Evolutionary conservation across 177 flowering plant species (phyloP), one percentile per base, ranked within the genome.

Genomic region (Vitis hybrid): DNA sequence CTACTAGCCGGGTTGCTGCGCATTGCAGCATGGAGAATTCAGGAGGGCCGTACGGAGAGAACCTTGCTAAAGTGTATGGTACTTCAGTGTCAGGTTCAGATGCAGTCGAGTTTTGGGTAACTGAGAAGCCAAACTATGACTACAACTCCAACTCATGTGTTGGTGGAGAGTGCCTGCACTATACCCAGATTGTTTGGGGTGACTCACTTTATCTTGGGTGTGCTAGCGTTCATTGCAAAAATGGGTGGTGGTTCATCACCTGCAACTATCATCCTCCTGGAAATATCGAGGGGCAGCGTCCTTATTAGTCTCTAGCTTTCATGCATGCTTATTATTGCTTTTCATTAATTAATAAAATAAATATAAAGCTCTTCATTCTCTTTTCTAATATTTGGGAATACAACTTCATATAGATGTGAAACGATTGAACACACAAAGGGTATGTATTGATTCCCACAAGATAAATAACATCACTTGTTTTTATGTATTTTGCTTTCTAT

Each of bases 31-130:
- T 84, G 49, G 63, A 31, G 59, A 84, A 82, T 49, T 84, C 88
- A 0, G 15, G 48, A 0, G 85, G 85, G 15, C 82, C 78, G 1
- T 84, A 80, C 49, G 84, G 87, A 0, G 85, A 82, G 62, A 81
- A 86, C 74, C 60, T 85, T 5, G 84, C 85, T 9, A 58, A 65
- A 58, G 26, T 2, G 26, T 22, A 22, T 22, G 26, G 26, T 22
- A 22, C 26, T 22, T 22, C 26, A 22, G 3, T 22, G 26, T 22
- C 26, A 22, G 26, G 26, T 22, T 22, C 26, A 22, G 26, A 22
- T 22, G 26, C 26, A 22, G 26, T 22, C 3, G 3, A 22, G 26
- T 22, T 22, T 22, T 22, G 26, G 26, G 3, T 22, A 2, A 2
- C 26, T 22, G 26, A 22, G 26, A 22, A 22, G 26, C 26, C 26